phyloP scores from a whole-genome alignment of 495 filamentous ascomycete genomes.

The Rusavskia elegans region DNA sequence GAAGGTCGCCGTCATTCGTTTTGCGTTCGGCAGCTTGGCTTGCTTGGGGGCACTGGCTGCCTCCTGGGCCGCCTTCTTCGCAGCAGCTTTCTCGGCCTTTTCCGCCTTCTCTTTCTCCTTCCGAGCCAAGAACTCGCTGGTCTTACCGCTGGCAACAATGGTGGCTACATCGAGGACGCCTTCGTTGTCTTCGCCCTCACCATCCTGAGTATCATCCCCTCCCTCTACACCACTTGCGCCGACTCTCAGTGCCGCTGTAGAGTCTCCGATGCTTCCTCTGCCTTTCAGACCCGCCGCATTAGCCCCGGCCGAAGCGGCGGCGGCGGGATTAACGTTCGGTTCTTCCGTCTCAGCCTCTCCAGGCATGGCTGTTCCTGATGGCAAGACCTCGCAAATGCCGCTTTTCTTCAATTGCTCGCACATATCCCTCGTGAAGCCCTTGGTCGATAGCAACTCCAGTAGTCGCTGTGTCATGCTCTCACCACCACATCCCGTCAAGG shows the following conservation, averaged over 20 bases:
- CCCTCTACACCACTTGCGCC: slow-evolving; percentile 13
- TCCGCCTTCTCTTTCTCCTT: slow-evolving; percentile 85
- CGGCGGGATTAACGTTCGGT: slow-evolving; percentile 42
- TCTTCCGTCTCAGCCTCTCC: slow-evolving; percentile 31
- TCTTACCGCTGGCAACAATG: slow-evolving; percentile 83
- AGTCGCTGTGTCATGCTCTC: slow-evolving; percentile 77
- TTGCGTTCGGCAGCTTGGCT: slow-evolving; percentile 60
- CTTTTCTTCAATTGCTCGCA: slow-evolving; percentile 90
- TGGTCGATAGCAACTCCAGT: slow-evolving; percentile 45
- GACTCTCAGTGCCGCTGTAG: background rate
- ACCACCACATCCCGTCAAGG: slow-evolving; percentile 60
- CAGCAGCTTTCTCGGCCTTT: slow-evolving; percentile 46
- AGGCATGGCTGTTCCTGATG: slow-evolving; percentile 43
- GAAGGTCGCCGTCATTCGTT: slow-evolving; percentile 59
- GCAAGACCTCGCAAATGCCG: slow-evolving; percentile 74
- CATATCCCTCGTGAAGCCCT: slow-evolving; percentile 70
- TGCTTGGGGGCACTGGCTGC: slow-evolving; percentile 22
- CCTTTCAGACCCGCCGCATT: slow-evolving; percentile 20
- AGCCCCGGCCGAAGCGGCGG: slow-evolving; percentile 37
- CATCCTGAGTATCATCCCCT: slow-evolving; percentile 28
- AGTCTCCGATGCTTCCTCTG: slow-evolving; percentile 4
- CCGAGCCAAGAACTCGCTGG: slow-evolving; percentile 76
- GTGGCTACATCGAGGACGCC: slow-evolving; percentile 87
- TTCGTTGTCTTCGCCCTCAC: slow-evolving; percentile 24
- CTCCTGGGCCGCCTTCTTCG: slow-evolving; percentile 29